Percentiles rank a stretch among this genome's conserved stretches.
phyloP scores from a whole-genome alignment of 768 basidiomycete species.

The Leucocoprinus sp. region DNA sequence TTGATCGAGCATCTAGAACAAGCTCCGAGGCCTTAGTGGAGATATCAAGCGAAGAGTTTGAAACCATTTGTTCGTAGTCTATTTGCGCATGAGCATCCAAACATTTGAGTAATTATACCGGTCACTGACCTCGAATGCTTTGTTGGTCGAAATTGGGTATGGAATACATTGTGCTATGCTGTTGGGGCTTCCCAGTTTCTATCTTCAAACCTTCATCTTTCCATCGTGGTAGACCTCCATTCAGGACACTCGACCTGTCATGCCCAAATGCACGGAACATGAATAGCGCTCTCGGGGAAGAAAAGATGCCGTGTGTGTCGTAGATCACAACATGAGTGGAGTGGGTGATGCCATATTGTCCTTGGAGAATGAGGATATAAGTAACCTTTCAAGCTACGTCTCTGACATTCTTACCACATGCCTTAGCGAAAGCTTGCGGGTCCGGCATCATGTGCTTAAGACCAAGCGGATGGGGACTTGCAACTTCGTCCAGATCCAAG shows the following conservation, averaged over 20 bases:
- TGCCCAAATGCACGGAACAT: conserved; percentile 95
- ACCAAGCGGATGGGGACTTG: conserved; percentile 65
- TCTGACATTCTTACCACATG: conserved; percentile 49
- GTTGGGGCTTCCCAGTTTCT: conserved; percentile 28
- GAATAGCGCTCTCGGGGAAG: conserved; percentile 85
- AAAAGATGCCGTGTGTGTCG: conserved; percentile 87
- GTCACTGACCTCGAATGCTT: conserved; percentile 42
- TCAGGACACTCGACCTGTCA: conserved; percentile 72
- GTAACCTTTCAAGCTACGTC: not conserved
- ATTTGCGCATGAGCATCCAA: not conserved
- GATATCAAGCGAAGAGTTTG: conserved; percentile 50
- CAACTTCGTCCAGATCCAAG: conserved; percentile 75
- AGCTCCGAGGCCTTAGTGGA: conserved; percentile 45
- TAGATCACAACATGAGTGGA: conserved; percentile 84
- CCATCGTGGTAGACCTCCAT: conserved; percentile 91
- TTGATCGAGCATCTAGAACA: conserved; percentile 82
- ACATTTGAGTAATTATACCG: not conserved
- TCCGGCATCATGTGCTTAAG: conserved; percentile 94
- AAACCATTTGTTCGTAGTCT: conserved; percentile 80
- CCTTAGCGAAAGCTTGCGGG: conserved; percentile 58
- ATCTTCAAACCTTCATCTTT: conserved; percentile 53
- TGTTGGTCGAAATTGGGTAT: conserved; percentile 42
- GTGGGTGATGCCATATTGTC: conserved; percentile 62
- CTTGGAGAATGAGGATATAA: conserved; percentile 21
- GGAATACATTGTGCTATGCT: conserved; percentile 35